Percentiles rank a stretch among this genome's conserved stretches.
These are phyloP conservation scores for Cryptococcus neoformans DNA, from an alignment of 1,284 basidiomycete genomes.

Conservation along the genomic window DNA sequence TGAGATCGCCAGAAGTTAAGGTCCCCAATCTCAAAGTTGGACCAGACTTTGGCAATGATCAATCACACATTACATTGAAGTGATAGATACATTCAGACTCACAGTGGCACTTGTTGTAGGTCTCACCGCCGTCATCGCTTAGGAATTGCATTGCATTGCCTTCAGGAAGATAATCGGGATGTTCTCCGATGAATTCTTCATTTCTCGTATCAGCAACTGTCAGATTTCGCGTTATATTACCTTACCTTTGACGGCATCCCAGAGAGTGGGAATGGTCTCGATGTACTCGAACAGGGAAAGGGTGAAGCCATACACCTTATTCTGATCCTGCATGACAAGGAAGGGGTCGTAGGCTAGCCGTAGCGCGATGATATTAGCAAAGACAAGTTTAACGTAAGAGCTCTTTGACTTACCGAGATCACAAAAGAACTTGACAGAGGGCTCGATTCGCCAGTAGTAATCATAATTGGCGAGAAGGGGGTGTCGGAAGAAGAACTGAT, in stretches of 20 bases:
- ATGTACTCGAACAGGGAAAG: conserved; percentile 74
- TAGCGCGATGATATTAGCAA: too few relatives aligned
- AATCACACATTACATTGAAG: not conserved
- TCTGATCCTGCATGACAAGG: conserved; percentile 75
- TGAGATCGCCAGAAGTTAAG: conserved; percentile 73
- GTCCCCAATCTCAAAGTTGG: conserved; percentile 77
- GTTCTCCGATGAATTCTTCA: conserved; percentile 62
- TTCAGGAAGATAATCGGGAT: conserved; percentile 65
- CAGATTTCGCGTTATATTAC: not conserved
- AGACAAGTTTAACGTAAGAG: not conserved
- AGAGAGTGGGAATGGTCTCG: conserved; percentile 73
- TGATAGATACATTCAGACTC: conserved; percentile 36
- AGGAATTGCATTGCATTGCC: conserved; percentile 73
- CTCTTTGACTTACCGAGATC: conserved; percentile 53
- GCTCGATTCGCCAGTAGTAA: conserved; percentile 91
- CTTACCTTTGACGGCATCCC: conserved; percentile 65
- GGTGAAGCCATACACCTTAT: conserved; percentile 75
- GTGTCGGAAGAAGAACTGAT: conserved; percentile 73
- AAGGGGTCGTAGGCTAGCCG: conserved; percentile 70
- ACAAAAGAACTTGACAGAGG: conserved; percentile 72
- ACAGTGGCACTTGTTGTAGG: conserved; percentile 80
- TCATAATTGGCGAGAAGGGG: conserved; percentile 73
- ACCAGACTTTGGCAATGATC: conserved; percentile 57
- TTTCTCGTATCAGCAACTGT: not conserved
- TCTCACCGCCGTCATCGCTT: conserved; percentile 65